These are phyloP conservation scores for Neofusicoccum sp. DNA, from an alignment of 2,329 filamentous ascomycete genomes.

Conservation along the genomic window DNA sequence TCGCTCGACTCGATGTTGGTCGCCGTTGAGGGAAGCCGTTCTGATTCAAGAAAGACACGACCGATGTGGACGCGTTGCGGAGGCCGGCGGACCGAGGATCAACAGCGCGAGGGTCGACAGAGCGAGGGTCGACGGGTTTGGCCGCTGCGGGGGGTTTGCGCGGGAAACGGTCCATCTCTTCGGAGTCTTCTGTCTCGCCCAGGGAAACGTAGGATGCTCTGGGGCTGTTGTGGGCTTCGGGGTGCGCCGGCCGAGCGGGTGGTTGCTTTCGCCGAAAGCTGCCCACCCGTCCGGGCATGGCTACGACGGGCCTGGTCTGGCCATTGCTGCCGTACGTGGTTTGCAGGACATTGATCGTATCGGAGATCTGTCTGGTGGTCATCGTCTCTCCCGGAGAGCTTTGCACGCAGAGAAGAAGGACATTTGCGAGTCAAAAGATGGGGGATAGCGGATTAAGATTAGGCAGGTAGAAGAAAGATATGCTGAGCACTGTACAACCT, in stretches of 20 bases:
- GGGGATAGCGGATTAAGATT: neutral
- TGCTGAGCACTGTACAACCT: neutral
- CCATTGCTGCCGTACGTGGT: neutral
- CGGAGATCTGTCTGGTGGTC: neutral
- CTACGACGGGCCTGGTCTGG: neutral
- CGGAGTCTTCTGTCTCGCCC: neutral
- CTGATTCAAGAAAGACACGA: slow-evolving; percentile 5
- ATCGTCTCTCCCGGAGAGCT: neutral
- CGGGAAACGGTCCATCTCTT: neutral
- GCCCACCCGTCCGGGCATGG: slow-evolving; percentile 1
- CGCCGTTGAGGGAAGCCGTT: neutral
- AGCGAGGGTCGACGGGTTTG: neutral
- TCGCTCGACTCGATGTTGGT: neutral
- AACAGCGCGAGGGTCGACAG: neutral
- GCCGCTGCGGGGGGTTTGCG: neutral
- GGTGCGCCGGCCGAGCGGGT: neutral
- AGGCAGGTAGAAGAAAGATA: neutral
- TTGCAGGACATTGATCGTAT: neutral
- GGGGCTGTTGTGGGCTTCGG: slow-evolving; percentile 4
- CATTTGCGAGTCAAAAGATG: slow-evolving; percentile 1
- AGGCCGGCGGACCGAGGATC: neutral
- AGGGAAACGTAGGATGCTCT: slow-evolving; percentile 11
- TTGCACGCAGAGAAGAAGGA: neutral
- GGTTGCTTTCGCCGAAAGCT: neutral
- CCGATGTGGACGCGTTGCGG: neutral